Percentiles rank a stretch among this genome's conserved stretches.
Conservation (phyloP, 2,329 filamentous ascomycete genomes). For the Fusarium citri region DNA sequence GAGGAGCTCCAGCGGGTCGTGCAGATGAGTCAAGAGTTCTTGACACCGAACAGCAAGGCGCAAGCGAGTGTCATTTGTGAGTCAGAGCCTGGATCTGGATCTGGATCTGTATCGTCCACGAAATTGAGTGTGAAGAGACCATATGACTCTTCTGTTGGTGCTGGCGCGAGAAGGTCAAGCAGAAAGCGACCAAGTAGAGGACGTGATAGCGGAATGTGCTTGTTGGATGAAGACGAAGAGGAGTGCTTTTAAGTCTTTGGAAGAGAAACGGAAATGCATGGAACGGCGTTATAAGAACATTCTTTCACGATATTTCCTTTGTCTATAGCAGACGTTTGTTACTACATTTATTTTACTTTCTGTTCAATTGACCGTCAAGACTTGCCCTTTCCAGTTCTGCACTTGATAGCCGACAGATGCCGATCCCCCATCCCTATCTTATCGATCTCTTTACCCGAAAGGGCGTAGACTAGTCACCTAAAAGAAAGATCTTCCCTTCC, state of each 20-base stretch:
- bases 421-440: slow-evolving; percentile 22
- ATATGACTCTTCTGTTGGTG: not conserved
- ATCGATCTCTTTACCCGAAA: slow-evolving; percentile 9
- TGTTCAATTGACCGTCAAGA: slow-evolving; percentile 51
- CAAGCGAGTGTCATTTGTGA: not conserved
- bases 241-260: slow-evolving; percentile 43
- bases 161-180: not conserved
- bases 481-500: not conserved
- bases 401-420: slow-evolving; percentile 26
- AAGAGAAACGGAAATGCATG: not conserved
- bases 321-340: slow-evolving; percentile 39
- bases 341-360: not conserved
- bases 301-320: slow-evolving; percentile 29
- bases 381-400: slow-evolving; percentile 38
- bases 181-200: slow-evolving; percentile 38
- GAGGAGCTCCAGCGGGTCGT: slow-evolving; percentile 63
- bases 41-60: slow-evolving; percentile 49
- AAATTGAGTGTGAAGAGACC: not conserved
- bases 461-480: not conserved
- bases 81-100: not conserved
- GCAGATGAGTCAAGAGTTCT: slow-evolving; percentile 59
- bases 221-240: slow-evolving; percentile 65
- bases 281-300: not conserved
- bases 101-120: not conserved
- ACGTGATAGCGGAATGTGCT: slow-evolving; percentile 66